Base-by-base conservation (phyloP, 768 basidiomycete genomes). In the Leccinum uliginosum region DNA sequence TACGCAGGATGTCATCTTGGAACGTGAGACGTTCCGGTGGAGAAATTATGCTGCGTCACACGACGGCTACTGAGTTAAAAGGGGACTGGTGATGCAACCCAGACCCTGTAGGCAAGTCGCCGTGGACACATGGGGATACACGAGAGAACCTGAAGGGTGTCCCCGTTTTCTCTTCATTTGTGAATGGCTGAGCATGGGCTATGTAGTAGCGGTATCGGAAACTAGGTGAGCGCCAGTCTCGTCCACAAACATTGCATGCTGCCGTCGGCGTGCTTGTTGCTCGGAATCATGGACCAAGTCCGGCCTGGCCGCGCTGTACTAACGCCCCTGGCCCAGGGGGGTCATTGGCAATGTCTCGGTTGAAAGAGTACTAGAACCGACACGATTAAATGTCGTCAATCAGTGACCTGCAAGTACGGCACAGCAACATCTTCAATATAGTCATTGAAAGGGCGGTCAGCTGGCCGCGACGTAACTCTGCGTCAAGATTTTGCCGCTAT, bases 1-100 rank as follows among this genome's bases (percentile, higher is more conserved):
- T 48, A 15, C 11, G 14, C 55, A 59, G 3, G 30, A 40, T 14
- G 52, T n/a, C 62, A 59, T 68, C 27, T 19, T 30, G 14, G n/a
- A 19, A 4, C 4, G 26, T 48, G 17, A n/a, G 46, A 26, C 15
- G 29, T 29, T 47, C 14, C 19, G 4, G 26, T 10, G 48, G 27
- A 6, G 12, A 32, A 1, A 38, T 5, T 19, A 7, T 19, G 12
- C 23, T 30, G 6, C 12, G 17, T 27, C 11, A n/a, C 15, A 2
- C 23, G 10, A 43, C 27, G 2, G 11, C 12, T 15, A 19, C 38
- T 45, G 48, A 48, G 12, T n/a, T 40, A 19, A 40, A 48, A 21
- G n/a, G 1, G n/a, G n/a, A n/a, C n/a, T n/a, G n/a, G 34, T 14
- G 3, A 23, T 50, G 15, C 19, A 50, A 32, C 11, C 14, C 43